Conservation (phyloP, 306 rosid species). For the Vigna trinervia region DNA sequence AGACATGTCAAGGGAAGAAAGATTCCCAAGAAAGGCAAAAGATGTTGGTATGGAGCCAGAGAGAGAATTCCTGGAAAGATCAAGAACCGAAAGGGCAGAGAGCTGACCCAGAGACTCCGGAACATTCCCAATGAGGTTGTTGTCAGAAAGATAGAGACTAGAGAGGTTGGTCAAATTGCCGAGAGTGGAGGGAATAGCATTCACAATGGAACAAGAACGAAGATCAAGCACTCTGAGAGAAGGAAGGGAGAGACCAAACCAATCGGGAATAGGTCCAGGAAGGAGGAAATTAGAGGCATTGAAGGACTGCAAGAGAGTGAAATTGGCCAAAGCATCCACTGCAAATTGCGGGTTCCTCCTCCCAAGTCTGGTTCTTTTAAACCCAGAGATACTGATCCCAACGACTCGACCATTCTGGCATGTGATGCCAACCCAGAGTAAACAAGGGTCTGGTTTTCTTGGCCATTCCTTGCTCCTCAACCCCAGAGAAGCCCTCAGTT, state of each 20-base stretch:
- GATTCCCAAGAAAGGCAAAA: slow-evolving; percentile 61
- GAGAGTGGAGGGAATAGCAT: slow-evolving; percentile 68
- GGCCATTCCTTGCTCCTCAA: slow-evolving; percentile 91
- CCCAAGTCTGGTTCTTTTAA: slow-evolving; percentile 78
- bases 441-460: slow-evolving; percentile 78
- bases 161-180: slow-evolving; percentile 77
- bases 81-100: slow-evolving; percentile 65
- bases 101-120: slow-evolving; percentile 71
- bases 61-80: slow-evolving; percentile 70
- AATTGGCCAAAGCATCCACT: slow-evolving; percentile 74
- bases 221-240: slow-evolving; percentile 80
- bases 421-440: slow-evolving; percentile 65
- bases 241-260: slow-evolving; percentile 65
- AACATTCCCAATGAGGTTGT: slow-evolving; percentile 68
- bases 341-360: slow-evolving; percentile 73
- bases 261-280: slow-evolving; percentile 76
- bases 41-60: slow-evolving; percentile 62
- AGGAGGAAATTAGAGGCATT: slow-evolving; percentile 87
- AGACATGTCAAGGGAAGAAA: slow-evolving; percentile 73
- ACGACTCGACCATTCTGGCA: slow-evolving; percentile 82
- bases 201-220: slow-evolving; percentile 69
- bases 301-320: slow-evolving; percentile 66
- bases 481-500: slow-evolving; percentile 84
- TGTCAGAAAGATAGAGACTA: slow-evolving; percentile 66
- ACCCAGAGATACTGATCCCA: slow-evolving; percentile 84